Evolutionary conservation across 257 asterid species (phyloP).

Genomic region (Solanum boliviense): DNA sequence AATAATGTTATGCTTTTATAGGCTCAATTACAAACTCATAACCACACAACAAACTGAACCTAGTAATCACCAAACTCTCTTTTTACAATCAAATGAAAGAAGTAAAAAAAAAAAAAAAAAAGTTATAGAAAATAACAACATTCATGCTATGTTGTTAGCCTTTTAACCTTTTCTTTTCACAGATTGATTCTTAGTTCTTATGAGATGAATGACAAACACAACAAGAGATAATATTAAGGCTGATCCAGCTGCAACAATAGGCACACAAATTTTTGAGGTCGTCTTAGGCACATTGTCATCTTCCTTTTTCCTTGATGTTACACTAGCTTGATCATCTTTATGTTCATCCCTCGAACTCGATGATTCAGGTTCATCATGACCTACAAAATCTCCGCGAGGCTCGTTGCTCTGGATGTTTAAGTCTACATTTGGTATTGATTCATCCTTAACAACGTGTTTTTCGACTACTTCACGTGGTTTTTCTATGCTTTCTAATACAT

Average conservation of each 20-base stretch:
- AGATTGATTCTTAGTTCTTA: conserved; percentile 33
- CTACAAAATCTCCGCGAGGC: background rate
- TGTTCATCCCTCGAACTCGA: background rate
- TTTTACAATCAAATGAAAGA: background rate
- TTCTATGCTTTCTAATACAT: background rate
- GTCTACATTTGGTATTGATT: background rate
- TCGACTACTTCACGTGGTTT: background rate
- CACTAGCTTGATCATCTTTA: background rate
- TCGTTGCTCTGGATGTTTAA: background rate
- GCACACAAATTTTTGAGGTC: conserved; percentile 37
- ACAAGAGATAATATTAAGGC: conserved; percentile 61
- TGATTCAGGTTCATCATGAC: background rate
- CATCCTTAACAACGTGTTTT: background rate
- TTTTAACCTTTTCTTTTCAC: conserved; percentile 29
- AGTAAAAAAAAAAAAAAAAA: background rate
- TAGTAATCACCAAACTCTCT: background rate
- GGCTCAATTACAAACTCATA: background rate
- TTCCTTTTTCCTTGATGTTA: conserved; percentile 3
- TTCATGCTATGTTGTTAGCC: background rate
- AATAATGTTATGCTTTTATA: background rate
- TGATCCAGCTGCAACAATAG: conserved; percentile 60
- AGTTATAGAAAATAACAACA: background rate
- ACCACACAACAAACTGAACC: background rate
- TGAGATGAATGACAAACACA: conserved; percentile 46
- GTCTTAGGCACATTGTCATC: conserved; percentile 2